Conservation (phyloP, 164 flowering plant genomes). For the Piper longum region DNA sequence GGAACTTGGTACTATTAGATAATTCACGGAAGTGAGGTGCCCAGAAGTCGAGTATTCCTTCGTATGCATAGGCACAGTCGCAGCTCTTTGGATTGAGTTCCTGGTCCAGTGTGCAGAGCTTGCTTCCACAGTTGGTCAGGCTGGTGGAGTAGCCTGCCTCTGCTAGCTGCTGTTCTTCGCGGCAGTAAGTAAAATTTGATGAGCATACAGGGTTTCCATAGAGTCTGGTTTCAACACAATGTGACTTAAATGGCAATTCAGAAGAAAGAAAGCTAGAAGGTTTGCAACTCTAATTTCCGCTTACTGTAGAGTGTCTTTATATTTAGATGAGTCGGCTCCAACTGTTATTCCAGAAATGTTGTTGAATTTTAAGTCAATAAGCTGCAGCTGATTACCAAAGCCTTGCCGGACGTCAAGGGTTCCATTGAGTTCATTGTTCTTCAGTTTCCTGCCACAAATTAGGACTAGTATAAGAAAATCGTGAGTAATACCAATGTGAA, state of each 20-base stretch:
- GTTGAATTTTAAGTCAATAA: slow-evolving; percentile 67
- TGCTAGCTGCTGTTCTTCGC: slow-evolving; percentile 22
- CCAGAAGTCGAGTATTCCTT: slow-evolving; percentile 72
- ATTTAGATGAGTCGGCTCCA: slow-evolving; percentile 15
- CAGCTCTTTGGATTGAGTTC: slow-evolving; percentile 72
- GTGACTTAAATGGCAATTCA: not conserved
- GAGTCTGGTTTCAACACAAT: slow-evolving; percentile 23
- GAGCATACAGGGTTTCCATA: slow-evolving; percentile 72
- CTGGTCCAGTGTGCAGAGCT: slow-evolving; percentile 34
- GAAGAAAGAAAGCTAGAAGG: not conserved
- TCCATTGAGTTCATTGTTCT: slow-evolving; percentile 47
- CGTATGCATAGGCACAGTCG: slow-evolving; percentile 67
- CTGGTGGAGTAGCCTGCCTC: slow-evolving; percentile 44
- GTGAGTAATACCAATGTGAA: no score
- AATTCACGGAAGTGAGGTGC: slow-evolving; percentile 67
- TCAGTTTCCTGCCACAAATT: slow-evolving; percentile 42
- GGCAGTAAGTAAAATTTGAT: slow-evolving; percentile 26
- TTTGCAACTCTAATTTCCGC: slow-evolving; percentile 4
- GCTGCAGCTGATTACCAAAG: slow-evolving; percentile 43
- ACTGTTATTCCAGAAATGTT: slow-evolving; percentile 32
- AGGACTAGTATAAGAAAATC: no score
- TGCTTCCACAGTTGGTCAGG: slow-evolving; percentile 44
- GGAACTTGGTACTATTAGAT: slow-evolving; percentile 45
- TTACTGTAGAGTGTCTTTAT: slow-evolving; percentile 50
- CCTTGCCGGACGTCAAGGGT: slow-evolving; percentile 46